Percentiles rank a stretch among this genome's conserved stretches.
phyloP scores from a whole-genome alignment of 176 grass and related monocot species.

The Poa pratensis region DNA sequence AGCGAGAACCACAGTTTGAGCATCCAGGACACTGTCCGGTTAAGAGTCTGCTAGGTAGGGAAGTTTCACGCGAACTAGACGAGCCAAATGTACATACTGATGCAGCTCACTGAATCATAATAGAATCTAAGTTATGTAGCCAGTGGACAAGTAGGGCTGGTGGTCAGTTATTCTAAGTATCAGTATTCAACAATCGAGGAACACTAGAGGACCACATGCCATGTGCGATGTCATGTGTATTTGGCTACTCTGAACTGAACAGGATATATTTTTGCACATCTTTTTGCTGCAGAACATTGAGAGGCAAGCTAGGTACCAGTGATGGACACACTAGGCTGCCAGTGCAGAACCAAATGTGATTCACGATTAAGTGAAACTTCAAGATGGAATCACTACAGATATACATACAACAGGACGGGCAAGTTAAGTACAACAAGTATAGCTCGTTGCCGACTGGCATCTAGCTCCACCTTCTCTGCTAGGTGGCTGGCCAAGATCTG shows the following conservation, averaged over 20 bases:
- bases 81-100: neutral
- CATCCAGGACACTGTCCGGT: neutral
- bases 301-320: neutral
- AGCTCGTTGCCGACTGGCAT: neutral
- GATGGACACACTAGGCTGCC: neutral
- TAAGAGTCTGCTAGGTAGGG: neutral
- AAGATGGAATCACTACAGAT: too few relatives aligned
- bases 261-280: neutral
- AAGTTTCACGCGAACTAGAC: neutral
- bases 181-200: neutral
- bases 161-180: neutral
- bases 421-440: too few relatives aligned
- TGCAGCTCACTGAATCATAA: neutral
- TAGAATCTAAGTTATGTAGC: neutral
- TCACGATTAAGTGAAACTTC: too few relatives aligned
- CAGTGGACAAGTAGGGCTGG: neutral
- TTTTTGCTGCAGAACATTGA: neutral
- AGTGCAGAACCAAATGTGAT: neutral
- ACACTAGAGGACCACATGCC: slow-evolving; percentile 32
- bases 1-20: neutral
- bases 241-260: neutral
- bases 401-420: too few relatives aligned
- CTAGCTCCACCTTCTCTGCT: neutral
- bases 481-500: slow-evolving; percentile 2
- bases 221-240: neutral